Evolutionary conservation across 345 rosid species (phyloP).

Genomic region (Hevea brasiliensis): DNA sequence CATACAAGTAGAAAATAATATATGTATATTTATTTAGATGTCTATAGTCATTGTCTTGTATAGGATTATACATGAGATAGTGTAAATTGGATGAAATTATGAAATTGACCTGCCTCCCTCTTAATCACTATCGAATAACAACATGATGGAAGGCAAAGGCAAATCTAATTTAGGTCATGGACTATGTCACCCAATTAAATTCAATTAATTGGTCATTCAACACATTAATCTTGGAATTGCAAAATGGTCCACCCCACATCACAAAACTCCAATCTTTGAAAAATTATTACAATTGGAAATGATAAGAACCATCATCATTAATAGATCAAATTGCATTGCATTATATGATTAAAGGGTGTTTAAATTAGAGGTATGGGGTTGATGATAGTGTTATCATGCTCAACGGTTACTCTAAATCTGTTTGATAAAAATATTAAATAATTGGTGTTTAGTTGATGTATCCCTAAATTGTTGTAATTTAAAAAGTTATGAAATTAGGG

Average conservation of each 20-base stretch:
- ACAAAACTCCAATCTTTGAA: background rate
- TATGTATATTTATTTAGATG: too few relatives aligned
- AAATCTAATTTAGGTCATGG: conserved; percentile 15
- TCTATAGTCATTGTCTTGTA: too few relatives aligned
- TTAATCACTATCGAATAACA: conserved; percentile 18
- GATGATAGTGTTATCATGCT: too few relatives aligned
- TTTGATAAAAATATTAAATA: too few relatives aligned
- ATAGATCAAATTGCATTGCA: conserved; percentile 8
- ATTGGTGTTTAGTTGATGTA: too few relatives aligned
- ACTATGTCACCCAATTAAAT: conserved; percentile 1
- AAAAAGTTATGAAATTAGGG: too few relatives aligned
- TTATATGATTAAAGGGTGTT: background rate
- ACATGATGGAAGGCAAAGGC: conserved; percentile 7
- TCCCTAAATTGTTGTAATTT: too few relatives aligned
- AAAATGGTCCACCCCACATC: conserved; percentile 15
- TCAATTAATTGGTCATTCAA: background rate
- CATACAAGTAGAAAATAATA: too few relatives aligned
- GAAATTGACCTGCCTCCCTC: conserved; percentile 17
- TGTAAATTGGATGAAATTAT: background rate
- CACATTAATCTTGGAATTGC: background rate
- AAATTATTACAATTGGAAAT: conserved; percentile 9
- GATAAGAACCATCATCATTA: conserved; percentile 14
- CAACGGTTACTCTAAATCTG: too few relatives aligned
- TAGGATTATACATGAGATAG: too few relatives aligned
- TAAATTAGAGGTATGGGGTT: too few relatives aligned